Evolutionary conservation across 352 stramenopile genomes (phyloP), one percentile per base, ranked within the genome.

Genomic region (Achlya hypogyna): DNA sequence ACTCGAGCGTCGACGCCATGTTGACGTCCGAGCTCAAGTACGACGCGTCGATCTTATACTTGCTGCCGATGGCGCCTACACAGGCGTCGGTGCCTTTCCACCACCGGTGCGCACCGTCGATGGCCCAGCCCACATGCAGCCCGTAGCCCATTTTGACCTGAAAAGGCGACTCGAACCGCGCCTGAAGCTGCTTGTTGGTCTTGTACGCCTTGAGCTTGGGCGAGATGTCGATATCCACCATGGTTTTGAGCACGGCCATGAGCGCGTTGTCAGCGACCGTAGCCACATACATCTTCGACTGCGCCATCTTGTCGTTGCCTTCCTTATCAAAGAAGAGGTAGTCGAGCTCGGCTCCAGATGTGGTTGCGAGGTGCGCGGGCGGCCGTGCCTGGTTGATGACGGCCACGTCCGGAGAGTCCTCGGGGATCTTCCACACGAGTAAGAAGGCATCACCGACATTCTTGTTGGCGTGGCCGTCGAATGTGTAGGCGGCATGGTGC

Each of bases 41-140:
- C 0, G 87, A 94, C 29, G 88, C 88, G 79, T 97, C 90, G 42
- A 97, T 88, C 74, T 97, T 97, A 73, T 96, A 89, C 32, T 88
- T 60, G 51, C 76, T 90, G 20, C 90, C 90, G 51, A 97, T 89
- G 16, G 88, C 85, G 25, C 90, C 56, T 64, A 64, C 6, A 62
- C n/a, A 53, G 35, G 4, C 10, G 74, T 51, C 18, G 35, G 29
- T n/a, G n/a, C n/a, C 14, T 51, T 53, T 8, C 18, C 18, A 8
- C 14, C 5, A 9, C 25, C 53, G 22, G 4, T 35, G 16, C 22
- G 2, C 16, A 64, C 56, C 90, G 75, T 97, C 90, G 28, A 97
- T 95, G 2, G 88, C 88, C 90, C 90, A 97, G 22, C 90, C 90
- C 18, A 87, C 82, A 72, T 97, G 88, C 56, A 97, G 77, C 0